Conservation (phyloP, 1,284 basidiomycete genomes). For the Pseudozyma thailandica region DNA sequence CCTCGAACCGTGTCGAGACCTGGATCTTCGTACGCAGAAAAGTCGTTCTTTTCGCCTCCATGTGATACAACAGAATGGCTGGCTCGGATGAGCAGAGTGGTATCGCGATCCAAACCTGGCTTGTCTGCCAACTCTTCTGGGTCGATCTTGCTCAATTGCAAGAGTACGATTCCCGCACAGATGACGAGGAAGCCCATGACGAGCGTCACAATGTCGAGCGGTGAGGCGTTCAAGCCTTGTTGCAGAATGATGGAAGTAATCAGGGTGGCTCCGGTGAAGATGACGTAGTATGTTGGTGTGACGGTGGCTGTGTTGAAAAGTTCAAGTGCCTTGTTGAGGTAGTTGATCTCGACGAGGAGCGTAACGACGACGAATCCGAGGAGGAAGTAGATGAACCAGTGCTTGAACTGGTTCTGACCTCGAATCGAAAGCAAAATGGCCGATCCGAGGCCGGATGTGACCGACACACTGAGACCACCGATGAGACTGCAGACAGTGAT, state of each 20-base stretch:
- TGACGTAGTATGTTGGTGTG: conserved; percentile 88
- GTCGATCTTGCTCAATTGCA: conserved; percentile 88
- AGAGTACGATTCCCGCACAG: conserved; percentile 84
- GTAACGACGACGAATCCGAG: conserved; percentile 86
- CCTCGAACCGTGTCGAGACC: conserved; percentile 67
- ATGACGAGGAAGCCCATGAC: conserved; percentile 88
- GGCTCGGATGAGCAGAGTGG: conserved; percentile 63
- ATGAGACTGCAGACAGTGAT: conserved; percentile 83
- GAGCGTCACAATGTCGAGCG: conserved; percentile 76
- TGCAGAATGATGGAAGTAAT: conserved; percentile 76
- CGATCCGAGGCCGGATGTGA: conserved; percentile 90
- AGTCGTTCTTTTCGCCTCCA: conserved; percentile 39
- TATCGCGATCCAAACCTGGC: conserved; percentile 59
- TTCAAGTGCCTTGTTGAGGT: conserved; percentile 94
- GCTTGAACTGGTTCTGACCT: conserved; percentile 84
- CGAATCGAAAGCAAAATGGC: conserved; percentile 87
- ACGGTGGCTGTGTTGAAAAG: conserved; percentile 86
- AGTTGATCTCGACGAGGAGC: conserved; percentile 88
- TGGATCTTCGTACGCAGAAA: conserved; percentile 61
- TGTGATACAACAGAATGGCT: conserved; percentile 53
- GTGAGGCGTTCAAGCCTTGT: conserved; percentile 85
- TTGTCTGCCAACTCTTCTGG: conserved; percentile 61
- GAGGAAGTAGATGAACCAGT: conserved; percentile 72
- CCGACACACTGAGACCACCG: conserved; percentile 93
- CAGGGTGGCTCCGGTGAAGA: conserved; percentile 81